Base-by-base conservation (phyloP, 768 basidiomycete genomes). In the Omphalotus guepiniiformis region DNA sequence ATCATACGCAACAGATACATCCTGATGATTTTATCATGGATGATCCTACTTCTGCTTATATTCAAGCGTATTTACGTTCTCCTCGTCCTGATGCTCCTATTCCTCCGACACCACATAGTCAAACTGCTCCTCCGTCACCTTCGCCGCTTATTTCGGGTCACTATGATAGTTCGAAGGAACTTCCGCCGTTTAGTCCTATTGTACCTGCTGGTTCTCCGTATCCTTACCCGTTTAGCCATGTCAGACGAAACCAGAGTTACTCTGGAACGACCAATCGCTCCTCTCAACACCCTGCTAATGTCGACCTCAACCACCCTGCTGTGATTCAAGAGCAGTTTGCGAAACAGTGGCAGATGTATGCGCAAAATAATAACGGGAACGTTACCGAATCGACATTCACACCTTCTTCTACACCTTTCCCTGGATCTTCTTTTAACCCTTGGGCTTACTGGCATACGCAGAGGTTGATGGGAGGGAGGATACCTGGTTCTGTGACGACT, bases 51-150 rank as follows among this genome's bases (percentile, higher is more conserved):
- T 74, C 75, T 0, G 68, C 78, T 12, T 85, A 82, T 60, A 68
- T 85, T 30, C 79, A 80, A 47, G 60, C 74, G 0, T 85, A 82
- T 56, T 67, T 80, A 18, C 75, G 49, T 22, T 75, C 80, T 1
- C 70, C 76, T 3, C 80, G 88, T 0, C 87, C 85, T 0, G 78
- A 81, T 49, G 88, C 85, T 0, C 88, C 88, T 15, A 75, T 89
- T 32, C 88, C 88, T 0, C 87, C 88, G 0, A 90, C 88, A 0
- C 88, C 86, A 3, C 84, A 85, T 46, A 83, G 78, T 40, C 82
- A 85, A 49, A 85, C 85, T 0, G 78, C 83, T 6, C 83, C 85
- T 1, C 83, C 85, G 0, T 83, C 85, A 0, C 88, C 85, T 0
- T 85, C 82, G 1, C 86, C 87, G 0, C 65, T 82, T 21, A 60